phyloP scores from a whole-genome alignment of 768 basidiomycete species.

The Pulveroboletus frians region DNA sequence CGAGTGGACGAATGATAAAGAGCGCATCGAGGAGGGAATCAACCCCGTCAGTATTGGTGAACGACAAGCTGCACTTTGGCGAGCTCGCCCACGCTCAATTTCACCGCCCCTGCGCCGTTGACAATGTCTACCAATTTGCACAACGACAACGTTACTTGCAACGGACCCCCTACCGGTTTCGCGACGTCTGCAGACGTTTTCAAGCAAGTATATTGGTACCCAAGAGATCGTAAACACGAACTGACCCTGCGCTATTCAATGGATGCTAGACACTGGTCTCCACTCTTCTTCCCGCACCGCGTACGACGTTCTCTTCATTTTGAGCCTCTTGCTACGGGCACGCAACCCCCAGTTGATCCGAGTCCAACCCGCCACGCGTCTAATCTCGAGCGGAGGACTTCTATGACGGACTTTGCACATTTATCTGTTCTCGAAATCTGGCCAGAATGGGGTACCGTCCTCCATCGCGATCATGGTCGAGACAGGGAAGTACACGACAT shows the following conservation, averaged over 20 bases:
- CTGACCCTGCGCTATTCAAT: not conserved
- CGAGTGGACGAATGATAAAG: conserved; percentile 18
- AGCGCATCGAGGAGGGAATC: conserved; percentile 15
- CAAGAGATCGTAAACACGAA: not conserved
- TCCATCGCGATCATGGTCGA: conserved; percentile 38
- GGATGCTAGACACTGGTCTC: not conserved
- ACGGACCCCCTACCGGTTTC: too few relatives aligned
- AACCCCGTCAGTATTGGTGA: not conserved
- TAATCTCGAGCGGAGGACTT: conserved; percentile 21
- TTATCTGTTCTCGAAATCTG: conserved; percentile 28
- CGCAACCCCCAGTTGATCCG: conserved; percentile 13
- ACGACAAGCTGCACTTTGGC: not conserved
- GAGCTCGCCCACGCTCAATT: not conserved
- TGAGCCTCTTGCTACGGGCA: not conserved
- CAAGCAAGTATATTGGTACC: not conserved
- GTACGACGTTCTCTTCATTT: conserved; percentile 10
- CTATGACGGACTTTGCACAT: conserved; percentile 28
- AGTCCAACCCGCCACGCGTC: conserved; percentile 3
- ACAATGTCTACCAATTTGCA: not conserved
- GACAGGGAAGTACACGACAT: conserved; percentile 40
- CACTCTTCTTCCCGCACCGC: not conserved
- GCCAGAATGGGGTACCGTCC: conserved; percentile 31
- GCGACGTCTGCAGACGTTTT: not conserved
- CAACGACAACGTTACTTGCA: too few relatives aligned
- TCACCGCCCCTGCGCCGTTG: not conserved